phyloP scores from a whole-genome alignment of 2,329 filamentous ascomycete species.

The Rhynchosporium graminicola region DNA sequence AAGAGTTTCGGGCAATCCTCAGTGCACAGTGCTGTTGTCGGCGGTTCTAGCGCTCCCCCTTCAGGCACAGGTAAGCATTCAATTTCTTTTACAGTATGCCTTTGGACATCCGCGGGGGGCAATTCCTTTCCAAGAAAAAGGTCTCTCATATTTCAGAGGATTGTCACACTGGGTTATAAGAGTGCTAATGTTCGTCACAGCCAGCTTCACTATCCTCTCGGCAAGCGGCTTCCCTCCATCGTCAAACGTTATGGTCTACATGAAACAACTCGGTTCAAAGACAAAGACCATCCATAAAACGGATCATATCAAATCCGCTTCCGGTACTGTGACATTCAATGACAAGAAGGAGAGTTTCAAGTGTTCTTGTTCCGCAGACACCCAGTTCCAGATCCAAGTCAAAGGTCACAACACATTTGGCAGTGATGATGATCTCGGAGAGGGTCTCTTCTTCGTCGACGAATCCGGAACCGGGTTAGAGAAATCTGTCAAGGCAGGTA shows the following conservation, averaged over 20 bases:
- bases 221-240: conserved; percentile 75
- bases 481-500: conserved; percentile 74
- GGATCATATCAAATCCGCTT: conserved; percentile 77
- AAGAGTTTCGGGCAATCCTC: conserved; percentile 67
- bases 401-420: conserved; percentile 85
- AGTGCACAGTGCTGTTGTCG: conserved; percentile 62
- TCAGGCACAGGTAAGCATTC: conserved; percentile 54
- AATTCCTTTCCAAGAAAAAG: not conserved
- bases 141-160: no score
- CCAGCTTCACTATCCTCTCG: conserved; percentile 76
- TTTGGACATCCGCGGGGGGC: not conserved
- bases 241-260: conserved; percentile 74
- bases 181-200: conserved; percentile 40
- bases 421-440: conserved; percentile 80
- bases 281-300: conserved; percentile 87
- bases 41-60: conserved; percentile 57
- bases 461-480: conserved; percentile 69
- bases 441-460: conserved; percentile 87
- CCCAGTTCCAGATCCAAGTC: conserved; percentile 82
- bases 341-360: conserved; percentile 70
- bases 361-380: conserved; percentile 74
- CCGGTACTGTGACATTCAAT: conserved; percentile 68
- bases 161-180: not conserved
- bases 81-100: not conserved
- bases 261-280: conserved; percentile 68